These are phyloP conservation scores for Excoecaria agallocha DNA, from an alignment of 345 rosid genomes.

Conservation along the genomic window DNA sequence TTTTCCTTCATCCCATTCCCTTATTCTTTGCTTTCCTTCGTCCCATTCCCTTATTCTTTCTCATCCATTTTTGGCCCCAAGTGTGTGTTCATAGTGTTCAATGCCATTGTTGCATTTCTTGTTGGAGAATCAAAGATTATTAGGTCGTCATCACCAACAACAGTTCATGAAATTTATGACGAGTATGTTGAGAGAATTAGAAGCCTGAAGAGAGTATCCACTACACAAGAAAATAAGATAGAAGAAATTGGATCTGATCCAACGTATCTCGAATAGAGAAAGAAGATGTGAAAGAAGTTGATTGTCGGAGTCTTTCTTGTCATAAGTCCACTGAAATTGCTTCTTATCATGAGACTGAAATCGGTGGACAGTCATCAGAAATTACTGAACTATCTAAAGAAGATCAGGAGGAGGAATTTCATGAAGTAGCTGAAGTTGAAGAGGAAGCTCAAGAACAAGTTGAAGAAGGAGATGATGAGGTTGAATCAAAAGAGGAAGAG, in stretches of 20 bases:
- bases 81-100: conserved; percentile 49
- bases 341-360: too few species aligned
- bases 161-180: conserved; percentile 28
- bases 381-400: too few species aligned
- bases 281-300: not conserved
- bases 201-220: conserved; percentile 8
- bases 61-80: conserved; percentile 36
- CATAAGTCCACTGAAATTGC: too few species aligned
- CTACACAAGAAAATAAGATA: conserved; percentile 8
- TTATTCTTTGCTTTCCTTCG: too few species aligned
- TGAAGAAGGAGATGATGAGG: not conserved
- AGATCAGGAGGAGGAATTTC: not conserved
- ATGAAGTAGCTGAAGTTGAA: conserved; percentile 12
- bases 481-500: conserved; percentile 4
- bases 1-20: too few species aligned
- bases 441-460: conserved; percentile 3
- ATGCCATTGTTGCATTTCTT: conserved; percentile 50
- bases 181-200: conserved; percentile 44
- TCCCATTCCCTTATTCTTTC: conserved; percentile 20
- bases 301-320: too few species aligned
- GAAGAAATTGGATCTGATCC: not conserved
- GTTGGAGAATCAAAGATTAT: conserved; percentile 45
- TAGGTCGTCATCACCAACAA: conserved; percentile 15
- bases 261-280: not conserved
- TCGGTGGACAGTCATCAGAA: too few species aligned